Base-by-base conservation (phyloP, 306 rosid genomes). In the Malus fusca region DNA sequence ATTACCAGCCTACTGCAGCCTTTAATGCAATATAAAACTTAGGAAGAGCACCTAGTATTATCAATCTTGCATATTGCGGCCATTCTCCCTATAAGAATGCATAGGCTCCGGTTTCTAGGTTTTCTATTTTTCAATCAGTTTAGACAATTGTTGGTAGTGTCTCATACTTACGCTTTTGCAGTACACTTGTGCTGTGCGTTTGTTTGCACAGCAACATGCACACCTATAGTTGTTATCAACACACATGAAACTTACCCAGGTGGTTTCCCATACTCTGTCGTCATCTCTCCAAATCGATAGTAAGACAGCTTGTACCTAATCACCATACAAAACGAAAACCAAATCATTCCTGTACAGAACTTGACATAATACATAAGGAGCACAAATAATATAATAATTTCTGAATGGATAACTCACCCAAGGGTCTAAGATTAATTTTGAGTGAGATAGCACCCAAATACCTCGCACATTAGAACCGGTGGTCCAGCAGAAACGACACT, bases 181-280 rank as follows among this genome's bases (percentile, higher is more conserved):
- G 14, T 46, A 46, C 19, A 55, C 25, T 55, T 55, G 23, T 55
- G 61, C 61, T 55, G 23, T 55, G 26, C 61, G 21, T 19, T 11
- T 60, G 18, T 12, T 60, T 60, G 59, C 33, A 12, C 22, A 11
- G 42, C 23, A 58, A 17, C 37, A 30, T 28, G 67, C 42, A 63
- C 42, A 15, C 14, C 43, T 35, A 66, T 11, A 63, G 42, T 12
- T 63, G 67, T 12, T 62, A 62, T 75, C 58, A 62, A 74, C 65
- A 53, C 68, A 64, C 44, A 26, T 4, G 40, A 70, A 76, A 85
- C 96, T 85, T 84, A 92, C 99, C 99, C 99, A 3, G 99, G 89
- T 53, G 98, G 99, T 80, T 87, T 96, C 61, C 99, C 99, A 89
- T 96, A 92, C 84, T 96, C 99, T 33, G 99, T 96, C 18, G 91